Evolutionary conservation across 2,329 filamentous ascomycete genomes (phyloP).

Genomic region (Trichoderma sp.): DNA sequence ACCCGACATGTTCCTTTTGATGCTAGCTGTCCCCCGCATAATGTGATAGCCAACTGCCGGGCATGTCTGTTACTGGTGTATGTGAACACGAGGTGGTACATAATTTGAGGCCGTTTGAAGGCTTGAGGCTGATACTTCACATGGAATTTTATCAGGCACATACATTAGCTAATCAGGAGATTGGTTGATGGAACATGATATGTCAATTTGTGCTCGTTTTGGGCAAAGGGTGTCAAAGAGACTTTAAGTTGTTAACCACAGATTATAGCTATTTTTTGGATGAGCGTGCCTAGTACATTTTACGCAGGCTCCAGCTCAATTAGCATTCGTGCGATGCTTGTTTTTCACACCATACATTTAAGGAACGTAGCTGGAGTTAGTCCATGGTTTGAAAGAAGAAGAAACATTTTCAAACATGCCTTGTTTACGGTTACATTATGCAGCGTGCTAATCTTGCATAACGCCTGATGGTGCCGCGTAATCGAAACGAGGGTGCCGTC

Average conservation of each 20-base stretch:
- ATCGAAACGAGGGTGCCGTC: too few relatives aligned
- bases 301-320: too few relatives aligned
- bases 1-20: background rate
- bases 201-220: background rate
- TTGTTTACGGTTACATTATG: too few relatives aligned
- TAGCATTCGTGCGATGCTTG: too few relatives aligned
- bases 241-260: background rate
- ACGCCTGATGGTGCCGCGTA: too few relatives aligned
- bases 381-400: too few relatives aligned
- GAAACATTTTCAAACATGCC: too few relatives aligned
- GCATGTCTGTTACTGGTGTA: background rate
- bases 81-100: background rate
- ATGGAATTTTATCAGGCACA: background rate
- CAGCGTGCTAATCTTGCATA: too few relatives aligned
- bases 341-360: too few relatives aligned
- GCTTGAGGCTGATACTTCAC: background rate
- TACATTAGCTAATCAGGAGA: background rate
- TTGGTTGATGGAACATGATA: background rate
- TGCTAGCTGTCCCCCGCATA: background rate
- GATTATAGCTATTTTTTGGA: too few relatives aligned
- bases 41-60: background rate
- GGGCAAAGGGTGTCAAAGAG: background rate
- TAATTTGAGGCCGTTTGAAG: background rate
- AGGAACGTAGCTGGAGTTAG: background rate
- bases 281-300: too few relatives aligned